Percentiles rank a stretch among this genome's conserved stretches.
phyloP scores from a whole-genome alignment of 495 filamentous ascomycete species.

The Sabuloglossum arenarium region DNA sequence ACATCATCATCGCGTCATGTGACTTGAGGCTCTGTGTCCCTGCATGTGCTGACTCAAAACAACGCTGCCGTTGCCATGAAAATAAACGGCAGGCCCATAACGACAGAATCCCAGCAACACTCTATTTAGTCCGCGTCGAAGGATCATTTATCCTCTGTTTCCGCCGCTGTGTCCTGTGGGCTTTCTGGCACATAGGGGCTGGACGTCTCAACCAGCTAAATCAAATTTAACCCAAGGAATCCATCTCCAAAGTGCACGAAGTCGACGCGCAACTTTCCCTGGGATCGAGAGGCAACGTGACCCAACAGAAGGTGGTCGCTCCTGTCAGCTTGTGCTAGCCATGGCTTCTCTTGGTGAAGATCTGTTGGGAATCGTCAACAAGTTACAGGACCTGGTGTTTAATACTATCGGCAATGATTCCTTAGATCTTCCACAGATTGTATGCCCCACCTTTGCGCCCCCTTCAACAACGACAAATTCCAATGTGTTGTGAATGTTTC shows the following conservation, averaged over 20 bases:
- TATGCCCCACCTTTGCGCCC: conserved; percentile 26
- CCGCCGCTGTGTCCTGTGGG: not conserved
- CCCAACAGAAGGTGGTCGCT: not conserved
- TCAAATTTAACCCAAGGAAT: not conserved
- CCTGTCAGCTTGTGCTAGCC: not conserved
- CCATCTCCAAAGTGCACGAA: not conserved
- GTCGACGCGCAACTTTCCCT: not conserved
- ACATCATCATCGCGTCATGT: not conserved
- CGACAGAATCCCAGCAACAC: not conserved
- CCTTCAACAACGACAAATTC: not conserved
- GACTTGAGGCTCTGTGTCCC: not conserved
- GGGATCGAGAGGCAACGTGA: not conserved
- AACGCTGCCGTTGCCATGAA: not conserved
- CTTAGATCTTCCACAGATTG: conserved; percentile 92
- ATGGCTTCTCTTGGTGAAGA: conserved; percentile 77
- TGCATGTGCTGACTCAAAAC: not conserved
- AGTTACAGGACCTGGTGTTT: conserved; percentile 93
- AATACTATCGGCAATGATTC: conserved; percentile 99
- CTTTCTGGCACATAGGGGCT: not conserved
- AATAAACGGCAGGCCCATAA: not conserved
- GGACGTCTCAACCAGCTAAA: not conserved
- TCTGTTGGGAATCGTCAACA: conserved; percentile 80
- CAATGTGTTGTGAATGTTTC: not conserved
- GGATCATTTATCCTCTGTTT: not conserved
- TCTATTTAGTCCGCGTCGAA: not conserved